Base-by-base conservation (phyloP, 805 yeast genomes). In the Sporopachydermia lactativora region DNA sequence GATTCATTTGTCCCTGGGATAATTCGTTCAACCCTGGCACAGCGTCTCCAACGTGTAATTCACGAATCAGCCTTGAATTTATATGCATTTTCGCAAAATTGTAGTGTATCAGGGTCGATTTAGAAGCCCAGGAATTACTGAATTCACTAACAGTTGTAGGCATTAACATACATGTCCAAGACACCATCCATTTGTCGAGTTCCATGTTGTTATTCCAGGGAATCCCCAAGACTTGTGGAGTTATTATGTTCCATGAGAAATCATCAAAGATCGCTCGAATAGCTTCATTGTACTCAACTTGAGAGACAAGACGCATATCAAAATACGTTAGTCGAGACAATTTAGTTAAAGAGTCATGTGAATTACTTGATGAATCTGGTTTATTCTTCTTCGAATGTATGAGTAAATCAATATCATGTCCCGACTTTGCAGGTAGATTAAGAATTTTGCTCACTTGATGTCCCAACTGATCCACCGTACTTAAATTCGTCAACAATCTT, bases 81-180 rank as follows among this genome's bases (percentile, higher is more conserved):
- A 78, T 72, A 52, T 77, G 80, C 81, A 78, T 75, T 50, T 77
- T 75, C 24, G 86, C 86, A 62, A 77, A 78, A 50, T 78, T 77
- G 51, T 78, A 78, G 51, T 78, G 79, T 36, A 78, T 71, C 43
- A 78, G 60, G 0, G 84, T 77, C 1, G 81, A 75, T 49, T 78
- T 78, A 1, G 81, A 70, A 5, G 81, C 72, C 86, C 86, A 78
- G 0, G 66, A 57, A 34, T 75, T 71, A 38, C 54, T 52, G 18
- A 58, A 58, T 15, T 57, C 60, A 39, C 66, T 66, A 24, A 24
- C 8, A 24, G n/a, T 24, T 38, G 73, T 66, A 1, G 82, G 81
- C 3, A 81, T 71, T 15, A 78, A 57, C 35, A 77, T 55, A 6
- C 79, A 81, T 0, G 86, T 75, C 86, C 86, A 78, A 15, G 78